Percentiles rank a stretch among this genome's conserved stretches.
These are phyloP conservation scores for Beta vulgaris DNA, from an alignment of 148 eudicot genomes.

Conservation along the genomic window DNA sequence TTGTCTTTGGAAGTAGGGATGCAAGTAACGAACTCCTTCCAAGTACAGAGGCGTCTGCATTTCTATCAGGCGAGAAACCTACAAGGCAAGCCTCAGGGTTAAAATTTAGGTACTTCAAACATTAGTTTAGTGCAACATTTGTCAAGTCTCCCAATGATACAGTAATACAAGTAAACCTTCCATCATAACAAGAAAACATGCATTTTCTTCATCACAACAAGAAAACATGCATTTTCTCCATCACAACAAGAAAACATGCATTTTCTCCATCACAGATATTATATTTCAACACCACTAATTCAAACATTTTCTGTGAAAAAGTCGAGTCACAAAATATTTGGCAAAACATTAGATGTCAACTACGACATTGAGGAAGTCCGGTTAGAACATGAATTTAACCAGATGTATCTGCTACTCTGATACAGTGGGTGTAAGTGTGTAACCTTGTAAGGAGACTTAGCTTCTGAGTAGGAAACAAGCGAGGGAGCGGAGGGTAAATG, in stretches of 20 bases:
- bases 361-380: neutral
- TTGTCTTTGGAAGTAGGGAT: slow-evolving; percentile 57
- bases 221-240: neutral
- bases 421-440: too few relatives aligned
- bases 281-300: too few relatives aligned
- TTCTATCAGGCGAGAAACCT: slow-evolving; percentile 94
- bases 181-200: too few relatives aligned
- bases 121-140: neutral
- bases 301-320: too few relatives aligned
- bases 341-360: neutral
- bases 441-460: too few relatives aligned
- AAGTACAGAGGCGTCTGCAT: slow-evolving; percentile 91
- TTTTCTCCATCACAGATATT: too few relatives aligned
- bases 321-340: neutral
- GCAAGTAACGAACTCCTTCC: slow-evolving; percentile 66
- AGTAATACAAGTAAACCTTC: neutral
- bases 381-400: too few relatives aligned
- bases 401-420: too few relatives aligned
- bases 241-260: neutral
- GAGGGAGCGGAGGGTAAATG: neutral
- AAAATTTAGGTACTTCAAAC: neutral
- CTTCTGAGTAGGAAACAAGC: neutral
- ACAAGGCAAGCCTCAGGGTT: slow-evolving; percentile 27
- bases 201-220: too few relatives aligned
- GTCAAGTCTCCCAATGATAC: neutral